Conservation (phyloP, 2,329 filamentous ascomycete genomes). For the Eurotiales sp. region DNA sequence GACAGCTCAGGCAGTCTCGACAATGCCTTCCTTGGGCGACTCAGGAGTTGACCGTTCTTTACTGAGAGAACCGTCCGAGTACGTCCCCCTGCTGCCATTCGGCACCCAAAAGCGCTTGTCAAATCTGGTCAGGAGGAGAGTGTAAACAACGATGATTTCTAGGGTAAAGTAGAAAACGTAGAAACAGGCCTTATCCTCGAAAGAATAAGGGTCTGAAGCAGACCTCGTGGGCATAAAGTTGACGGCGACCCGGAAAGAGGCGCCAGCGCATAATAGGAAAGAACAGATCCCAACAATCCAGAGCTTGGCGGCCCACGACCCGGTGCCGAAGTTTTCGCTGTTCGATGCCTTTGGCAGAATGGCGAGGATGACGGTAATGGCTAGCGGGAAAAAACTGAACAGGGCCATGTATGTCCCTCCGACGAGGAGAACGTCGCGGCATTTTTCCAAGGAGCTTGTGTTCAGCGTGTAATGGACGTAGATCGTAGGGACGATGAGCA, state of each 20-base stretch:
- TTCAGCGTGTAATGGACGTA: constrained; percentile 66
- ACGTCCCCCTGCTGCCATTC: constrained; percentile 51
- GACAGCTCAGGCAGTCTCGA: not conserved
- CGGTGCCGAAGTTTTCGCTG: constrained; percentile 63
- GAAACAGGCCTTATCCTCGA: constrained; percentile 67
- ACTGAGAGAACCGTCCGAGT: too few species aligned
- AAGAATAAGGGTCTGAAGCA: constrained; percentile 60
- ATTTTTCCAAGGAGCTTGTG: constrained; percentile 44
- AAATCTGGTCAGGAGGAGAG: constrained; percentile 65
- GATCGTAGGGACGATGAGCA: constrained; percentile 63
- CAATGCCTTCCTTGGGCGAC: not conserved
- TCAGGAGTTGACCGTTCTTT: too few species aligned
- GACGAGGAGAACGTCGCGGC: constrained; percentile 63
- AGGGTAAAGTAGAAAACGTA: constrained; percentile 76
- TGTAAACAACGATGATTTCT: constrained; percentile 66
- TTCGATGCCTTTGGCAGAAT: constrained; percentile 40
- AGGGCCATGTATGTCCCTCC: constrained; percentile 60
- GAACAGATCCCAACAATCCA: constrained; percentile 58
- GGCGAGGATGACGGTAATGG: constrained; percentile 49
- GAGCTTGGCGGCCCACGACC: constrained; percentile 65
- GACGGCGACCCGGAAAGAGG: constrained; percentile 63
- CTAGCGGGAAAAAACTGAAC: constrained; percentile 64
- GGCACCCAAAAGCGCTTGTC: constrained; percentile 74
- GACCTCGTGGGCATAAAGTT: constrained; percentile 52
- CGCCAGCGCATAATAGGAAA: constrained; percentile 62